These are phyloP conservation scores for Medicago truncatula DNA, from an alignment of 306 rosid genomes.

Conservation along the genomic window MtrunA17r5.0-ANR NC_053046.1:8635001-8635500, in stretches of 20 bases:
- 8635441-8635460: constrained; percentile 14
- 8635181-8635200: constrained; percentile 12
- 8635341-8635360: background rate
- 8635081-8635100: constrained; percentile 37
- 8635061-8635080: constrained; percentile 76
- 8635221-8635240: constrained; percentile 7
- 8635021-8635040: constrained; percentile 99
- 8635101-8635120: constrained; percentile 10
- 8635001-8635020: constrained; percentile 99
- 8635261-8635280: constrained; percentile 7
- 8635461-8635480: constrained; percentile 14
- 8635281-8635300: constrained; percentile 1
- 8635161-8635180: constrained; percentile 5
- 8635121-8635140: constrained; percentile 20
- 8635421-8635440: constrained; percentile 14
- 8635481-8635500: constrained; percentile 14
- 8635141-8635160: background rate
- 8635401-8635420: background rate
- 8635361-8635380: background rate
- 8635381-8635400: background rate
- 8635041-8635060: constrained; percentile 96
- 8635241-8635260: constrained; percentile 17
- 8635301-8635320: constrained; percentile 3
- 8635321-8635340: background rate
- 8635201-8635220: background rate